A percentile compares a stretch with the other conserved stretches of the same genome.
Conservation (phyloP, 2,329 filamentous ascomycete species). For the Rhinocladiella mackenziei region DNA sequence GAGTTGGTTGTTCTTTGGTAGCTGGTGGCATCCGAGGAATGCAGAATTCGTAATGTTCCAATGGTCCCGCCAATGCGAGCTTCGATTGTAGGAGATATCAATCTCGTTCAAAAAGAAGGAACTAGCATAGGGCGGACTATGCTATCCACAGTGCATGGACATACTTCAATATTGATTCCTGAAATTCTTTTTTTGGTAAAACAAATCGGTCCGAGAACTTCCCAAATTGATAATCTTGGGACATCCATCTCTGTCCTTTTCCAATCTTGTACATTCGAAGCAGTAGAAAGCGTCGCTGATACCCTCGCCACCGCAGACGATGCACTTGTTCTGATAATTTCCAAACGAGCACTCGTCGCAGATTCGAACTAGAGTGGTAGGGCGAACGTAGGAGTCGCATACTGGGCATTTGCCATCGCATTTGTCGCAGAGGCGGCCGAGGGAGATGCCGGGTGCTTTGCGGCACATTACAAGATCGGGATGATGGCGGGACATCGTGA, state of each 20-base stretch:
- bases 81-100: too few relatives aligned
- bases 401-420: conserved; percentile 99
- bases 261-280: conserved; percentile 93
- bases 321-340: conserved; percentile 99
- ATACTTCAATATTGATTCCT: conserved; percentile 48
- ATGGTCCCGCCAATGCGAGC: too few relatives aligned
- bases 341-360: conserved; percentile 99
- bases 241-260: conserved; percentile 96
- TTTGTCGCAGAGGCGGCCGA: conserved; percentile 98
- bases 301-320: conserved; percentile 95
- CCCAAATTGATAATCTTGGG: conserved; percentile 99
- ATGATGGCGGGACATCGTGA: conserved; percentile 84
- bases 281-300: conserved; percentile 99
- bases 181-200: conserved; percentile 70
- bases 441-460: conserved; percentile 95
- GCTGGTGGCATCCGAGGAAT: too few relatives aligned
- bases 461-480: conserved; percentile 99
- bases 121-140: too few relatives aligned
- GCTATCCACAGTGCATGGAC: too few relatives aligned
- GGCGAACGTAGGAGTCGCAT: conserved; percentile 97
- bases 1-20: too few relatives aligned
- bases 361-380: conserved; percentile 94
- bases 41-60: too few relatives aligned
- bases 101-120: too few relatives aligned
- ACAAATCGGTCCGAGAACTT: conserved; percentile 88